Conservation (phyloP, 192 early-diverging fungal species). For the Podila clonocystis region DNA sequence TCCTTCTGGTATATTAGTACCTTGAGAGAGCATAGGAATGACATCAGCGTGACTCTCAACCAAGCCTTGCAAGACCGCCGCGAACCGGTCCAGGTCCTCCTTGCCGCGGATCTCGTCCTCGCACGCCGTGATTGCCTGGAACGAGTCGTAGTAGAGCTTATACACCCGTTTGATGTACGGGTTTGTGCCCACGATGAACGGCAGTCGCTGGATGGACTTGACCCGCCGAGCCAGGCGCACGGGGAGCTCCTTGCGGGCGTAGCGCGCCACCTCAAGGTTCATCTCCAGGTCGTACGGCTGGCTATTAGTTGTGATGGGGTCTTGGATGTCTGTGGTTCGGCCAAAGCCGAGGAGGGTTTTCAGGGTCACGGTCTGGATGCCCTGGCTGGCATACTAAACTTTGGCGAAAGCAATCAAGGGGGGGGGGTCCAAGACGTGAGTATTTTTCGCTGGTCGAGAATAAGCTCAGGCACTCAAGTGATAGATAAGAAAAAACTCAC, state of each 20-base stretch:
- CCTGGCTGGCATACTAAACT: constrained; percentile 17
- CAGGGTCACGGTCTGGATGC: constrained; percentile 10
- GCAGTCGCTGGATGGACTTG: constrained; percentile 84
- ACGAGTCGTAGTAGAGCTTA: constrained; percentile 79
- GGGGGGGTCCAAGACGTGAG: too few relatives aligned
- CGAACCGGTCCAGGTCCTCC: constrained; percentile 70
- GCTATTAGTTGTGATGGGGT: not conserved
- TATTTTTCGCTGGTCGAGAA: too few relatives aligned
- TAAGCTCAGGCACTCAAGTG: too few relatives aligned
- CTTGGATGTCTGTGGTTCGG: not conserved
- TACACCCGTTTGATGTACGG: constrained; percentile 89
- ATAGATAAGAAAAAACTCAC: not conserved
- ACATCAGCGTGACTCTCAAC: constrained; percentile 84
- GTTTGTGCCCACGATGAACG: constrained; percentile 96
- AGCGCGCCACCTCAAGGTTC: constrained; percentile 50
- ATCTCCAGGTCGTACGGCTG: not conserved
- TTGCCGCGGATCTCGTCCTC: constrained; percentile 63
- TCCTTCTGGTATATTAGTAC: constrained; percentile 20
- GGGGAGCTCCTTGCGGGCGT: constrained; percentile 81
- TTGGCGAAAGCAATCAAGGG: too few relatives aligned
- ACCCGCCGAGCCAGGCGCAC: constrained; percentile 88
- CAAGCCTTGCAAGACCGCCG: constrained; percentile 72
- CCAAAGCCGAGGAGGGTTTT: constrained; percentile 20
- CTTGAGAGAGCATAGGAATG: constrained; percentile 88
- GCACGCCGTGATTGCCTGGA: constrained; percentile 62